phyloP scores from a whole-genome alignment of 495 filamentous ascomycete species.

The Chaetomidium leptoderma region DNA sequence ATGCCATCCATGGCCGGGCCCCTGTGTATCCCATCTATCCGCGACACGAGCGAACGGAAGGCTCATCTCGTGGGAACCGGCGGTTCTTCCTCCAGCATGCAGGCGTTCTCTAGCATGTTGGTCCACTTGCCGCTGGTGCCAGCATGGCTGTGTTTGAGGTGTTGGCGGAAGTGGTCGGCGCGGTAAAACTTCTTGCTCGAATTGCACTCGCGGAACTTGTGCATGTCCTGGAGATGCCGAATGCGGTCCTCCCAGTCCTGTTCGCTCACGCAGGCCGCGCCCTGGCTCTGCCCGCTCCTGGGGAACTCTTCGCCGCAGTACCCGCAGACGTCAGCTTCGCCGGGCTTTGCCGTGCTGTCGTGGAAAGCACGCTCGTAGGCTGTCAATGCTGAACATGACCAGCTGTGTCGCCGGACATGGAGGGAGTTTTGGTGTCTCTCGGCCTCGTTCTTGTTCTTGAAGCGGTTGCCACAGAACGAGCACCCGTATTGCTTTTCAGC shows the following conservation, averaged over 20 bases:
- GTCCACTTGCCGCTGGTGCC: constrained; percentile 99
- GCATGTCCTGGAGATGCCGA: constrained; percentile 79
- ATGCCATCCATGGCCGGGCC: neutral
- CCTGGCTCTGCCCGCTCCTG: constrained; percentile 48
- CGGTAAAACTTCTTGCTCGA: constrained; percentile 97
- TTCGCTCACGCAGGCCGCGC: constrained; percentile 34
- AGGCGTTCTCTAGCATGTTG: constrained; percentile 93
- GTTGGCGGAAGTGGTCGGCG: constrained; percentile 96
- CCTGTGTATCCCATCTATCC: neutral
- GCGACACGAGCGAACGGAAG: neutral
- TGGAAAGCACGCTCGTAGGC: constrained; percentile 81
- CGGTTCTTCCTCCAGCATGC: constrained; percentile 83
- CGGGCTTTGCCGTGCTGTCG: constrained; percentile 56
- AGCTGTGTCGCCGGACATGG: constrained; percentile 91
- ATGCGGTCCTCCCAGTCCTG: constrained; percentile 79
- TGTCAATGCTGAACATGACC: constrained; percentile 89
- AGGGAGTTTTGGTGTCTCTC: constrained; percentile 97
- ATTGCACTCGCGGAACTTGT: constrained; percentile 98
- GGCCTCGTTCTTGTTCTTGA: constrained; percentile 99
- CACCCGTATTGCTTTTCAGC: constrained; percentile 96
- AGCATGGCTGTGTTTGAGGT: constrained; percentile 95
- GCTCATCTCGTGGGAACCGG: constrained; percentile 25
- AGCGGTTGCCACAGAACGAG: constrained; percentile 85
- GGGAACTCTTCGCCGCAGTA: constrained; percentile 95
- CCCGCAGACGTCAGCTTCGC: constrained; percentile 75